These are phyloP conservation scores for Pestalotiopsis sp. DNA, from an alignment of 2,329 filamentous ascomycete genomes.

Conservation along the genomic window DNA sequence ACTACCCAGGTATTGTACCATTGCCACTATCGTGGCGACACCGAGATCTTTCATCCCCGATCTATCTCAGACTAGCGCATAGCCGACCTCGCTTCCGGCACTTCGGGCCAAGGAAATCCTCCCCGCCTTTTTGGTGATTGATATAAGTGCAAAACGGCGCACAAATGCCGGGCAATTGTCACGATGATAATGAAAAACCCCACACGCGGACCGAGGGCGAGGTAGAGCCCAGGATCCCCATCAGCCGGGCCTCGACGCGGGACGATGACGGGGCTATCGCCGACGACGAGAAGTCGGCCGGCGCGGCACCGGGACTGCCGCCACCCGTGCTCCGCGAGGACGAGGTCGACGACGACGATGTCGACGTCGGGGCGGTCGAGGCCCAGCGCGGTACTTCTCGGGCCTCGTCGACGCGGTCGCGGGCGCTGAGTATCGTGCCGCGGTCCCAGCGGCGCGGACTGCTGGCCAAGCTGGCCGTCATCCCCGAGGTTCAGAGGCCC, in stretches of 20 bases:
- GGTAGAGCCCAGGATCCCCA: not conserved
- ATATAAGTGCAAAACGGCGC: not conserved
- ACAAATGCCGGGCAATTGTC: not conserved
- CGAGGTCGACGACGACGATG: not conserved
- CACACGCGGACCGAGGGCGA: not conserved
- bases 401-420: constrained; percentile 12
- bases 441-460: constrained; percentile 10
- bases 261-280: not conserved
- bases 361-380: not conserved
- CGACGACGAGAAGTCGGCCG: constrained; percentile 5
- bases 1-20: not conserved
- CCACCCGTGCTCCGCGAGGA: constrained; percentile 3
- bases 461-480: constrained; percentile 65
- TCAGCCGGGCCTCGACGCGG: not conserved
- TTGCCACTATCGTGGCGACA: not conserved
- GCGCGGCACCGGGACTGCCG: not conserved
- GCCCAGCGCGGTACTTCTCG: constrained; percentile 5
- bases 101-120: not conserved
- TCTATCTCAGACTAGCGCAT: not conserved
- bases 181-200: not conserved
- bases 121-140: not conserved
- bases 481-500: constrained; percentile 78
- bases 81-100: not conserved
- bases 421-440: constrained; percentile 11
- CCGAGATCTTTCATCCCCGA: not conserved